A percentile compares a stretch with the other conserved stretches of the same genome.
Evolutionary conservation across 495 filamentous ascomycete genomes (phyloP).

Genomic region (Xylaria sp.): DNA sequence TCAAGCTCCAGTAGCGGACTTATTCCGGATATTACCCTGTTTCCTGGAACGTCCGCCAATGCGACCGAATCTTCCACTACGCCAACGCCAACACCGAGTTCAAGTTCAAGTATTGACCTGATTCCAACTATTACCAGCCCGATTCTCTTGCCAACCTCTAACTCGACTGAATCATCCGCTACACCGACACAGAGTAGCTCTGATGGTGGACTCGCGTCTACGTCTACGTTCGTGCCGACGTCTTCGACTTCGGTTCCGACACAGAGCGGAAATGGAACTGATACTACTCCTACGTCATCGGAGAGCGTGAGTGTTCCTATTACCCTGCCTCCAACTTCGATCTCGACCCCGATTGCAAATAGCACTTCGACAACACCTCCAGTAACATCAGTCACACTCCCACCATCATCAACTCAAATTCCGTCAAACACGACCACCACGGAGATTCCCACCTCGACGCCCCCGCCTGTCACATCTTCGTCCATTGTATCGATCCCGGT

Average conservation of each 20-base stretch:
- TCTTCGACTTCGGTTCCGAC: conserved; percentile 8
- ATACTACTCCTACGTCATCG: conserved; percentile 26
- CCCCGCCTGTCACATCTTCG: conserved; percentile 27
- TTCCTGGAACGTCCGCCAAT: conserved; percentile 10
- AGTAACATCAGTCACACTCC: conserved; percentile 5
- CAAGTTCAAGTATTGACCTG: conserved; percentile 32
- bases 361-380: conserved; percentile 22
- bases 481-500: conserved; percentile 31
- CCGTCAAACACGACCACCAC: conserved; percentile 32
- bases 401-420: conserved; percentile 19
- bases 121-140: conserved; percentile 30
- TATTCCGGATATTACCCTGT: not conserved
- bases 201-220: not conserved
- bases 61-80: conserved; percentile 13
- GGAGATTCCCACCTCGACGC: conserved; percentile 21
- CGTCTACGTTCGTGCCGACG: conserved; percentile 9
- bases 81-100: conserved; percentile 8
- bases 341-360: conserved; percentile 21
- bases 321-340: conserved; percentile 19
- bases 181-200: conserved; percentile 4
- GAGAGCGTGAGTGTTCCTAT: conserved; percentile 31
- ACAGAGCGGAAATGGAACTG: conserved; percentile 21
- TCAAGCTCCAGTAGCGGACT: conserved; percentile 10
- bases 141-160: conserved; percentile 26
- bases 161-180: not conserved